Conservation (phyloP, 768 basidiomycete species). For the Termitomyces sp. region DNA sequence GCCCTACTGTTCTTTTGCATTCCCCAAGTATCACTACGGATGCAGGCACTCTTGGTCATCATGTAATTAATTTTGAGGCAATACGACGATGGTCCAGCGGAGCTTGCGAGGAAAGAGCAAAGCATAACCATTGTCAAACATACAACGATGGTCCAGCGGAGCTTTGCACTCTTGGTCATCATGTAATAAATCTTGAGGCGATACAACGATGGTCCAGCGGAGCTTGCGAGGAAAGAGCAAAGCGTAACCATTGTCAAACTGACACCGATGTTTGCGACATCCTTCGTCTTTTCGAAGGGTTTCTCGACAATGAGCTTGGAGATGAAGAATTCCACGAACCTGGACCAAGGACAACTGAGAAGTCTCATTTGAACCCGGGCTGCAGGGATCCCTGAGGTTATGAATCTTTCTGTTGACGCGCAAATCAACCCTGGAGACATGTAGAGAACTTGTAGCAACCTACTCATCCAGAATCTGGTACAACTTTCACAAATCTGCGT, state of each 20-base stretch:
- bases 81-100: constrained; percentile 49
- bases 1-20: constrained; percentile 66
- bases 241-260: constrained; percentile 57
- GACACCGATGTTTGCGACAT: constrained; percentile 63
- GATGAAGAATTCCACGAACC: constrained; percentile 34
- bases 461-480: constrained; percentile 76
- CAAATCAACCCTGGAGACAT: not conserved
- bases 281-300: constrained; percentile 53
- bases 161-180: too few relatives aligned
- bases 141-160: constrained; percentile 65
- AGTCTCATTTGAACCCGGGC: constrained; percentile 39
- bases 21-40: constrained; percentile 57
- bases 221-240: constrained; percentile 64
- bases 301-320: constrained; percentile 80
- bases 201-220: constrained; percentile 49
- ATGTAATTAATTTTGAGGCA: constrained; percentile 73
- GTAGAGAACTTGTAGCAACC: constrained; percentile 25
- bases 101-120: constrained; percentile 64
- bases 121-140: constrained; percentile 57
- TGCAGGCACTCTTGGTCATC: constrained; percentile 67
- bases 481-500: constrained; percentile 71
- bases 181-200: constrained; percentile 73
- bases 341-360: constrained; percentile 69
- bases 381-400: constrained; percentile 46
- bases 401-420: constrained; percentile 43